Evolutionary conservation across 768 basidiomycete genomes (phyloP).

Genomic region (Holtermannia corniformis): DNA sequence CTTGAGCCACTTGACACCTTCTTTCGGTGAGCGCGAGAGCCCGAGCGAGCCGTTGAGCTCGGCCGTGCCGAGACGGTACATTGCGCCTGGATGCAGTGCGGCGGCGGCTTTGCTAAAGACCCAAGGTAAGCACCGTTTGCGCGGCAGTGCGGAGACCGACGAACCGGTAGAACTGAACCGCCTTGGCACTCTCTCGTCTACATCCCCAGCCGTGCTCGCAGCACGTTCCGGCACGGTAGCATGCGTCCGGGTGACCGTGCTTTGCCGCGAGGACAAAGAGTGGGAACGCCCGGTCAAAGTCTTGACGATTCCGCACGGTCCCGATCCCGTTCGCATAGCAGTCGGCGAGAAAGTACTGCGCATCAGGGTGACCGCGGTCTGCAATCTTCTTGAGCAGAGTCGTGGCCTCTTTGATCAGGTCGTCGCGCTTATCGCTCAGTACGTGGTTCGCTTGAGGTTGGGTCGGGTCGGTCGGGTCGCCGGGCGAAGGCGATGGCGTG

Average conservation of each 20-base stretch:
- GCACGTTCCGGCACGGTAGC: slow-evolving; percentile 91
- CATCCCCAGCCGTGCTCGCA: slow-evolving; percentile 99
- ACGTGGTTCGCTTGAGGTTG: slow-evolving; percentile 8
- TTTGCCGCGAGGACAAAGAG: slow-evolving; percentile 93
- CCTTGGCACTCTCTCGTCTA: slow-evolving; percentile 80
- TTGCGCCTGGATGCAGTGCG: slow-evolving; percentile 80
- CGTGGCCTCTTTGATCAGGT: slow-evolving; percentile 79
- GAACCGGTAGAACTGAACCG: slow-evolving; percentile 71
- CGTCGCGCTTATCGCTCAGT: slow-evolving; percentile 48
- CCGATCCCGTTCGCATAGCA: slow-evolving; percentile 98
- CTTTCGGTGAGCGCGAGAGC: slow-evolving; percentile 73
- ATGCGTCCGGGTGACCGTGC: slow-evolving; percentile 90
- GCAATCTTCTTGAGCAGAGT: slow-evolving; percentile 79
- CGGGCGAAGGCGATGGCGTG: slow-evolving; percentile 46
- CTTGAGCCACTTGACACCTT: slow-evolving; percentile 98
- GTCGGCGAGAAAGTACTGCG: slow-evolving; percentile 96
- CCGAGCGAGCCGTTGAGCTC: slow-evolving; percentile 94
- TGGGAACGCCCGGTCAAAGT: slow-evolving; percentile 95
- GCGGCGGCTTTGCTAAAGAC: slow-evolving; percentile 68
- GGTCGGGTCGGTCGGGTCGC: slow-evolving; percentile 7
- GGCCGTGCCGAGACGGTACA: slow-evolving; percentile 92
- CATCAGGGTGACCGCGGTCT: slow-evolving; percentile 84
- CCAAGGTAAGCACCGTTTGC: background rate
- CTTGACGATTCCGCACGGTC: slow-evolving; percentile 76
- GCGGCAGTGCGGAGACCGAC: slow-evolving; percentile 8